Conservation (phyloP, 176 grass and related monocot genomes). For the Secale cereale region DNA sequence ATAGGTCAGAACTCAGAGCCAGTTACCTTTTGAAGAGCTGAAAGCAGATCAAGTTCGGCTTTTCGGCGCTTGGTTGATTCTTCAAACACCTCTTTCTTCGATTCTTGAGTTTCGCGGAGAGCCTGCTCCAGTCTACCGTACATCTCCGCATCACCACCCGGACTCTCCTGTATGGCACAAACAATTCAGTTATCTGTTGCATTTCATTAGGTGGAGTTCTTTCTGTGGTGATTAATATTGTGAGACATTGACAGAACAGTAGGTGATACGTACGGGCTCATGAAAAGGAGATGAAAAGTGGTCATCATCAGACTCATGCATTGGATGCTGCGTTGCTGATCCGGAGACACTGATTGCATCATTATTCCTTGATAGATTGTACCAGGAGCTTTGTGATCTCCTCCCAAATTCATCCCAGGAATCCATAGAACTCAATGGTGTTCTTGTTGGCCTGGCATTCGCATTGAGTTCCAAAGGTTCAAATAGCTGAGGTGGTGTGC, state of each 20-base stretch:
- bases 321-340: slow-evolving; percentile 5
- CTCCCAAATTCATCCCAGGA: slow-evolving; percentile 35
- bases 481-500: not conserved
- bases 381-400: slow-evolving; percentile 8
- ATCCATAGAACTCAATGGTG: slow-evolving; percentile 7
- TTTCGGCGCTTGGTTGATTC: slow-evolving; percentile 57
- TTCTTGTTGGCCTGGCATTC: not conserved
- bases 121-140: slow-evolving; percentile 60
- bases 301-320: slow-evolving; percentile 18
- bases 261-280: slow-evolving; percentile 30
- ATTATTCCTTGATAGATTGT: slow-evolving; percentile 28
- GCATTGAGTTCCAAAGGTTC: not conserved
- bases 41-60: slow-evolving; percentile 52
- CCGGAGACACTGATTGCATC: slow-evolving; percentile 23
- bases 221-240: not conserved
- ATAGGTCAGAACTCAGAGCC: not conserved
- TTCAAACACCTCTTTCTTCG: slow-evolving; percentile 65
- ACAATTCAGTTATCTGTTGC: slow-evolving; percentile 13
- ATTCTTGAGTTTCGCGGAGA: slow-evolving; percentile 48
- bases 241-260: not conserved
- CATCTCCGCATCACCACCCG: slow-evolving; percentile 37
- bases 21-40: slow-evolving; percentile 50
- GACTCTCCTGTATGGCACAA: slow-evolving; percentile 28
- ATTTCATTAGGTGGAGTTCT: not conserved
- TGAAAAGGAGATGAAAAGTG: slow-evolving; percentile 22